Conservation (phyloP, 2,329 filamentous ascomycete species). For the Colletotrichum salicis region DNA sequence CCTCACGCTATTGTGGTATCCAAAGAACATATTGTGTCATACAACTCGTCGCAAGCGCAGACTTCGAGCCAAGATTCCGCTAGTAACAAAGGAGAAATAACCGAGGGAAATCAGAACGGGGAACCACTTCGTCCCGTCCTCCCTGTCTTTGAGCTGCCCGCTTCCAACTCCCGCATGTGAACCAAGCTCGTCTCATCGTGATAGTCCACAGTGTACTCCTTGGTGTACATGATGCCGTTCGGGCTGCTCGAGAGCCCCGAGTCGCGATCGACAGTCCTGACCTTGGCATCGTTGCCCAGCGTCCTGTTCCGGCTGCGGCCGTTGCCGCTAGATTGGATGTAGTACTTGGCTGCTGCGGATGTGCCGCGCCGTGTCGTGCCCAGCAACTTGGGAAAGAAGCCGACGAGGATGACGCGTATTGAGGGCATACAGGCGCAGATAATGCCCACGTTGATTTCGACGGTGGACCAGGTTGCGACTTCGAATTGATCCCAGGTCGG, state of each 20-base stretch:
- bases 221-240: constrained; percentile 46
- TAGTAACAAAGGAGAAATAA: constrained; percentile 4
- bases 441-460: constrained; percentile 52
- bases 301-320: constrained; percentile 36
- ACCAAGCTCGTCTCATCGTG: constrained; percentile 47
- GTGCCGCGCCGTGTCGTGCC: constrained; percentile 40
- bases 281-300: constrained; percentile 29
- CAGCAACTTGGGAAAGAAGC: constrained; percentile 50
- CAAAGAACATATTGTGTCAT: constrained; percentile 4
- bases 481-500: constrained; percentile 48
- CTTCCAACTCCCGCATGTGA: constrained; percentile 41
- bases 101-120: constrained; percentile 10
- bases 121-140: constrained; percentile 23
- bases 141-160: constrained; percentile 25
- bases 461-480: constrained; percentile 47
- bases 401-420: constrained; percentile 47
- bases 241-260: constrained; percentile 4
- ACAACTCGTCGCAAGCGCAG: constrained; percentile 5
- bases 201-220: constrained; percentile 49
- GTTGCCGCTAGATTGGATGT: constrained; percentile 24
- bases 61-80: not conserved
- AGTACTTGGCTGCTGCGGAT: constrained; percentile 27
- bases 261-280: constrained; percentile 22
- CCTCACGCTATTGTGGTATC: constrained; percentile 21
- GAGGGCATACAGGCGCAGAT: constrained; percentile 39